Base-by-base conservation (phyloP, 148 eudicot genomes). In the Pouteria glomerata region DNA sequence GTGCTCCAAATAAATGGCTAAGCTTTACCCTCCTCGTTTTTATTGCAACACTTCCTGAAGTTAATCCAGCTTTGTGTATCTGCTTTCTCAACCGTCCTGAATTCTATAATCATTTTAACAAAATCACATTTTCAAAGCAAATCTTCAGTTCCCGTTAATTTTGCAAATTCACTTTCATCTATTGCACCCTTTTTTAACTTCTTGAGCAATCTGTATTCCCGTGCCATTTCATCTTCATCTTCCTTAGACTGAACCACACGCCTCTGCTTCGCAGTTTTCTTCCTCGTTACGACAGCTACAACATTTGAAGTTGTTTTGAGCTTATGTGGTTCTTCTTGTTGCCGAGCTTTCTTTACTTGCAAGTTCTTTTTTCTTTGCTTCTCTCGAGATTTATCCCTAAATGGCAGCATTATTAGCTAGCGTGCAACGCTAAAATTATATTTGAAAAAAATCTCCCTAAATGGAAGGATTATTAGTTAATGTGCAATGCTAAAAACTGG, bases 321-420 rank as follows among this genome's bases (percentile, higher is more conserved):
- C 81, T 84, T 91, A 48, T 53, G 75, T 12, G 71, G 76, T 45
- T 71, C 81, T 78, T 84, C 74, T 52, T 85, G 82, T 76, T 77
- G 68, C 71, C 76, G 79, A 19, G 83, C 87, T 75, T 84, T 82
- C 84, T 81, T 91, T n/a, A 69, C 88, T 66, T 82, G 74, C 76
- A 95, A 74, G 45, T 95, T 95, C 85, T 76, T 85, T 82, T 85
- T 86, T 74, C 99, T 85, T 77, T 95, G 99, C 77, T 95, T 95
- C 83, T 95, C 92, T n/a, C 99, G 93, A 62, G 86, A 82, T 83
- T 95, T 95, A 74, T 95, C 97, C 83, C 99, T 94, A 65, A 42
- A 77, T 34, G 41, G 45, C 24, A 68, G 68, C 8, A 59, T 29
- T 26, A 41, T 57, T 42, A 19, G 50, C 62, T 5, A 29, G 29